phyloP scores from a whole-genome alignment of 306 rosid species.

The Vigna mungo region DNA sequence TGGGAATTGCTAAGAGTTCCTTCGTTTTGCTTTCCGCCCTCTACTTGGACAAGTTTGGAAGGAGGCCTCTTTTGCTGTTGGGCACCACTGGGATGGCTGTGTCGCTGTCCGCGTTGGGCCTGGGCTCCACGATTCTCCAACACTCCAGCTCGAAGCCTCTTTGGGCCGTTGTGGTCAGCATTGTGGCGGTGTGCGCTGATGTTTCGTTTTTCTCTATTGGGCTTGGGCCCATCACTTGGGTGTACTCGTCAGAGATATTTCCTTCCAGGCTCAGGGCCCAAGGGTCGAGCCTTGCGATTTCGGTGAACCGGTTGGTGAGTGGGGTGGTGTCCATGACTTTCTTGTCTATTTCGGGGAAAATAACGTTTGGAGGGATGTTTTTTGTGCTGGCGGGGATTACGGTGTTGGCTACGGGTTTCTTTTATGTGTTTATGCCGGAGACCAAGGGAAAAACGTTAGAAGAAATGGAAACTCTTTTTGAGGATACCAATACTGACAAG shows the following conservation, averaged over 20 bases:
- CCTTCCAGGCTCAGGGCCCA: conserved; percentile 70
- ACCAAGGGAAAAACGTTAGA: conserved; percentile 53
- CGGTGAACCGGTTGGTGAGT: conserved; percentile 74
- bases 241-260: conserved; percentile 78
- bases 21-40: conserved; percentile 68
- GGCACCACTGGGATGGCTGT: conserved; percentile 73
- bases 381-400: conserved; percentile 64
- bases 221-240: conserved; percentile 90
- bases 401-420: conserved; percentile 56
- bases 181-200: conserved; percentile 61
- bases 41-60: conserved; percentile 68
- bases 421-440: conserved; percentile 67
- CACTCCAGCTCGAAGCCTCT: conserved; percentile 43
- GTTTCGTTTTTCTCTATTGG: conserved; percentile 81
- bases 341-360: conserved; percentile 59
- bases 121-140: conserved; percentile 62
- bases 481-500: background rate
- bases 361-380: conserved; percentile 68
- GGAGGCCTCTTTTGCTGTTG: conserved; percentile 70
- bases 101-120: conserved; percentile 63
- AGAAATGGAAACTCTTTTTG: conserved; percentile 50
- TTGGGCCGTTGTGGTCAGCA: conserved; percentile 68
- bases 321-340: conserved; percentile 81
- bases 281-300: conserved; percentile 78
- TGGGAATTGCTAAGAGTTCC: conserved; percentile 68